These are phyloP conservation scores for Hevea brasiliensis DNA, from an alignment of 345 rosid species.

Conservation along the genomic window DNA sequence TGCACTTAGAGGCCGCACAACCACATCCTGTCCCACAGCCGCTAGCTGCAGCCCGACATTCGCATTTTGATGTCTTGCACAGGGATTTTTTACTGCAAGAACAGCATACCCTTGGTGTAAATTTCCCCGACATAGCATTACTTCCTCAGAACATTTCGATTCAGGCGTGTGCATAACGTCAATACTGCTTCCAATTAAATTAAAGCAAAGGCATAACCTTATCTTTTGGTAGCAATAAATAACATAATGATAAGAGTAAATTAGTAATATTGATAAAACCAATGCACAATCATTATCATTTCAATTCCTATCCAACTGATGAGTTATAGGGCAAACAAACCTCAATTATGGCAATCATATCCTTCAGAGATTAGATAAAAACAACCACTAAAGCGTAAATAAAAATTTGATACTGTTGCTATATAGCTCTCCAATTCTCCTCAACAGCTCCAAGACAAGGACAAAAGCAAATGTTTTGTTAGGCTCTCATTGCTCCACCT, in stretches of 20 bases:
- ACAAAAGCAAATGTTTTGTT: not conserved
- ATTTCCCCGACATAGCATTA: constrained; percentile 1
- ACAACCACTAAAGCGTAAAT: too few relatives aligned
- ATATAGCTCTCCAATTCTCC: too few relatives aligned
- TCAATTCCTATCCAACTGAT: too few relatives aligned
- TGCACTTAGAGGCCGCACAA: constrained; percentile 28
- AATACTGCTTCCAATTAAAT: constrained; percentile 40
- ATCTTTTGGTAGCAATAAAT: too few relatives aligned
- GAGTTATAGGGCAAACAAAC: too few relatives aligned
- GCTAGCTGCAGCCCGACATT: constrained; percentile 28
- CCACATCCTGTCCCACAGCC: constrained; percentile 25
- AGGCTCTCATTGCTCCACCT: constrained; percentile 4
- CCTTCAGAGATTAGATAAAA: too few relatives aligned
- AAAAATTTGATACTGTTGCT: too few relatives aligned
- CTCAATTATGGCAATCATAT: too few relatives aligned
- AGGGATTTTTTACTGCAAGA: constrained; percentile 31
- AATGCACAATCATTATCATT: too few relatives aligned
- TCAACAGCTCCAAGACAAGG: not conserved
- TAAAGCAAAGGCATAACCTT: too few relatives aligned
- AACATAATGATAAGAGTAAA: too few relatives aligned
- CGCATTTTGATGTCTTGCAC: constrained; percentile 33
- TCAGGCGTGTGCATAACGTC: constrained; percentile 2
- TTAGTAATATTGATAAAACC: too few relatives aligned
- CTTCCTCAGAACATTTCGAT: constrained; percentile 14
- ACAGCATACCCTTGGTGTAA: constrained; percentile 19